Conservation (phyloP, 1,139 yeast genomes). For the Blastobotrys persicus region DNA sequence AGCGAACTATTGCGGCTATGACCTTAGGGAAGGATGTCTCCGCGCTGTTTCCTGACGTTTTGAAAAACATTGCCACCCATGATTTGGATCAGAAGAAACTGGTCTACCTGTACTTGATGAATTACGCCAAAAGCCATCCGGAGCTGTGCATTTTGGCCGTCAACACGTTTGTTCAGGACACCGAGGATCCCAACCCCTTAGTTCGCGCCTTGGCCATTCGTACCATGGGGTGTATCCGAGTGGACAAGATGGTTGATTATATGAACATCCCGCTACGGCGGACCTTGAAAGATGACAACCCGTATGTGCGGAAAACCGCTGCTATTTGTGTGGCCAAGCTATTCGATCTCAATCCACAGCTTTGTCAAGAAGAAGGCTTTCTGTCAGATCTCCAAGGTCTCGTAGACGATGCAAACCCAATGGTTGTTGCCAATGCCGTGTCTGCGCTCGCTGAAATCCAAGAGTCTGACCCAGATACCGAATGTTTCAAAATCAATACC, state of each 20-base stretch:
- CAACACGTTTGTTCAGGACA: conserved; percentile 90
- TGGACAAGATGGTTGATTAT: conserved; percentile 91
- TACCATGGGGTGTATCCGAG: conserved; percentile 98
- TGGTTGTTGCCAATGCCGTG: conserved; percentile 90
- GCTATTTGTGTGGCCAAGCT: conserved; percentile 96
- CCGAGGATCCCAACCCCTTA: conserved; percentile 95
- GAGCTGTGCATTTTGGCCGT: conserved; percentile 95
- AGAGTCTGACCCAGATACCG: conserved; percentile 58
- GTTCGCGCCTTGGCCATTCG: conserved; percentile 94
- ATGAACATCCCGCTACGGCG: conserved; percentile 85
- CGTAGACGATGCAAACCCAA: conserved; percentile 85
- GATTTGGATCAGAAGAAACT: conserved; percentile 95
- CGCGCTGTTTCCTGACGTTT: conserved; percentile 88
- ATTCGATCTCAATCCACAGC: conserved; percentile 77
- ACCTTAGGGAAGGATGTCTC: conserved; percentile 98
- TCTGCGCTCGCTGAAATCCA: conserved; percentile 81
- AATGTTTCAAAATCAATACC: conserved; percentile 44
- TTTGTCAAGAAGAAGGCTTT: conserved; percentile 87
- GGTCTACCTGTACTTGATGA: conserved; percentile 92
- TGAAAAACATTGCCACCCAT: conserved; percentile 95
- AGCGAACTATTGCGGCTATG: conserved; percentile 97
- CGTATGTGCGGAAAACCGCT: conserved; percentile 96
- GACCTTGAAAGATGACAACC: conserved; percentile 88
- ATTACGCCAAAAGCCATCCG: conserved; percentile 94
- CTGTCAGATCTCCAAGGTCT: conserved; percentile 65